A percentile compares a stretch with the other conserved stretches of the same genome.
Evolutionary conservation across 129 eudicot genomes (phyloP).

Genomic region (Erigeron canadensis): DNA sequence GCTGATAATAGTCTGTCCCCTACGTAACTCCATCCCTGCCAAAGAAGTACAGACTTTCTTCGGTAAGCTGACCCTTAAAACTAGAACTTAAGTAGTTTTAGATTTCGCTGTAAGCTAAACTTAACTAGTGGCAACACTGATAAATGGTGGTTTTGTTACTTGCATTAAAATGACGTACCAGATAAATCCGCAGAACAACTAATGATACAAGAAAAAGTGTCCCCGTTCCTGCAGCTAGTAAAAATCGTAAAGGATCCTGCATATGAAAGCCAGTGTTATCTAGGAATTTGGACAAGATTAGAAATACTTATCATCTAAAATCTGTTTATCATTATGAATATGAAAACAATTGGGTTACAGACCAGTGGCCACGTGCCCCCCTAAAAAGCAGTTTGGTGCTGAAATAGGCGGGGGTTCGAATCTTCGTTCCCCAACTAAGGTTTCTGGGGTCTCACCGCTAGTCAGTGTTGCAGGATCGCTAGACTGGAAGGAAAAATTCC

Average conservation of each 20-base stretch:
- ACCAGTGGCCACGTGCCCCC: no score
- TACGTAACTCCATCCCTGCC: conserved; percentile 97
- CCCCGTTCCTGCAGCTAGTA: conserved; percentile 88
- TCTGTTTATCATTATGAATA: background rate
- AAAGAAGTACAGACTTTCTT: background rate
- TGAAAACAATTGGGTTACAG: no score
- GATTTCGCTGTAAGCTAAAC: background rate
- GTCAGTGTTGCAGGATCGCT: no score
- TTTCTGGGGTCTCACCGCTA: no score
- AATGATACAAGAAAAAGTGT: conserved; percentile 87
- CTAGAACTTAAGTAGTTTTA: background rate
- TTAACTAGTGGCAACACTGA: background rate
- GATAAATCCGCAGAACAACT: conserved; percentile 84
- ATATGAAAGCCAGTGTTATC: conserved; percentile 24
- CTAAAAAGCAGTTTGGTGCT: no score
- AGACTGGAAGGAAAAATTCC: no score
- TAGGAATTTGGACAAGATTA: background rate
- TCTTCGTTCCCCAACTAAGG: no score
- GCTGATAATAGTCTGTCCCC: conserved; percentile 96
- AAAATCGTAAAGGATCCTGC: conserved; percentile 92
- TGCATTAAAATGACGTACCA: conserved; percentile 43
- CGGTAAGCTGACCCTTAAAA: background rate
- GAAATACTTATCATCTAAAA: background rate
- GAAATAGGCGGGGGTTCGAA: no score
- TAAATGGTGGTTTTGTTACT: background rate